Evolutionary conservation across 2,329 filamentous ascomycete species (phyloP), one percentile per base, ranked within the genome.

Genomic region (Coniochaeta prunicola): DNA sequence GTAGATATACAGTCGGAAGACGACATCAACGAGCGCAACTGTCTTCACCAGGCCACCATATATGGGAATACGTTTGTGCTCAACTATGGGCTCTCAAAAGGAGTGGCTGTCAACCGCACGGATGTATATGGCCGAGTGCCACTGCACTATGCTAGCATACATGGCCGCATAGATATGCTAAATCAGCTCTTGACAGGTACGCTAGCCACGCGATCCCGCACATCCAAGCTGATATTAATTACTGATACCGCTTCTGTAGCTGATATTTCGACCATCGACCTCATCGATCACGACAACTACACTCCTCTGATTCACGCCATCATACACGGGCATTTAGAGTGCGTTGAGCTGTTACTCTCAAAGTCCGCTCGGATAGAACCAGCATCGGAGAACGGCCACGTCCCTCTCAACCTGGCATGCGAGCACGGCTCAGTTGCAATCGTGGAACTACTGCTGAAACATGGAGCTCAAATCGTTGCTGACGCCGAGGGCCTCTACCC

Each of bases 21-120:
- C 70, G 92, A 97, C 67, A 97, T 99, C 72, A 99, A 97, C 67
- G 93, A 97, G 75, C 84, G 94, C 42, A 99, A 97, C 68, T 96
- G 92, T 69, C 80, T 99, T 53, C 94, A 99, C 67, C 94, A 97
- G 74, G 91, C 94, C n/a, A 89, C 92, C 0, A 97, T 97, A 57
- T 96, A 96, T 61, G 92, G 92, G 21, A 92, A 92, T 67, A 76
- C 83, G 10, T 87, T 90, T 65, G 89, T 97, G 31, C 77, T 97
- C 60, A 78, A 84, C 56, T 86, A 89, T 63, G 92, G 89, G 4
- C 77, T 99, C n/a, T 77, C 82, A 1, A 85, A 83, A 53, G 85
- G 84, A 4, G 91, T 97, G 34, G 86, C 92, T 62, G 86, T 92
- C 26, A 86, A 86, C 59, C 83, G 90, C 57, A 89, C 89, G 2